Evolutionary conservation across 192 early-diverging fungal species (phyloP), one percentile per base, ranked within the genome.

Genomic region (Umbelopsis sp.): DNA sequence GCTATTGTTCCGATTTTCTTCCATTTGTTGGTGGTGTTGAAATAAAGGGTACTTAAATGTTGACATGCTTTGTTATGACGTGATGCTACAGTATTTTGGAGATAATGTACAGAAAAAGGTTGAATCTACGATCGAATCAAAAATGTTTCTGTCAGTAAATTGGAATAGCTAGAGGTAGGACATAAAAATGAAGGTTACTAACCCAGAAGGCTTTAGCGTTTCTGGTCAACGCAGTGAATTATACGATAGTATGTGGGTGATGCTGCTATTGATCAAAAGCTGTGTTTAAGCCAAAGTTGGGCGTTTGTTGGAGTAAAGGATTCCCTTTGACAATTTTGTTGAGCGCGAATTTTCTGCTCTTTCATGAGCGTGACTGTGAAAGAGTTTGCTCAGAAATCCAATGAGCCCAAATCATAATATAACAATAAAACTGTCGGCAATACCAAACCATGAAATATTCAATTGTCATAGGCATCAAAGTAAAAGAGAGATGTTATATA

Each of bases 41-140:
- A 62, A 62, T 62, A 62, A 32, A 62, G 56, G 56, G 31, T 62
- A 62, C 56, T 62, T 62, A 32, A 62, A 62, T 14, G 56, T 62
- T 62, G 56, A 62, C 56, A 62, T 62, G 56, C 56, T 62, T 41
- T 62, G 56, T 20, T 62, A 62, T 62, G 56, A 62, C 17, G 56
- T 62, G 56, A 32, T 62, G 31, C 56, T 62, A 62, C 56, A 62
- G 52, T 53, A 62, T 62, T 34, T 29, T 62, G 16, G 17, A 32
- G 56, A 62, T 62, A 62, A 32, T 62, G 29, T 62, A 62, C 56
- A 62, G 31, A 32, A 53, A 34, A 34, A 62, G n/a, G 26, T 62
- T 32, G 26, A 62, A 34, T 62, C 31, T 62, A 32, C 26, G 34
- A 34, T 36, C 56, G 56, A n/a, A 17, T 62, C 14, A 20, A 16